Base-by-base conservation (phyloP, 129 eudicot species). In the Kitagawia praeruptora region DNA sequence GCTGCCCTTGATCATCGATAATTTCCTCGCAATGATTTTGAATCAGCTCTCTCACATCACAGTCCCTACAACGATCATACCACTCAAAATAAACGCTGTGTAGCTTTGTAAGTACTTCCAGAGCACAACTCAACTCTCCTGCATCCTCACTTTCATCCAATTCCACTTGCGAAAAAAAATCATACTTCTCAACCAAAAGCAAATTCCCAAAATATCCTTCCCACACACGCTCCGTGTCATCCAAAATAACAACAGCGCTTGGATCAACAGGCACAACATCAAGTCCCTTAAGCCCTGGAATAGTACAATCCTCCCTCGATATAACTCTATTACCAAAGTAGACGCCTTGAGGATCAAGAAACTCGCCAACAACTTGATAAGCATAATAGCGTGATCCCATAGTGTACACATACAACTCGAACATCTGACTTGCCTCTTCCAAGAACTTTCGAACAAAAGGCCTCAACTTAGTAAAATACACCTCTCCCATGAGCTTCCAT, bases 201-300 rank as follows among this genome's bases (percentile, higher is more conserved):
- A 63, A 63, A 63, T 63, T 63, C 9, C 14, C 31, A 1, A 1
- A 39, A 71, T 40, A 2, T 5, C 75, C 42, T 40, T 19, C 0
- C 75, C 75, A 71, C 66, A 86, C 92, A 44, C 78, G 40, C 74
- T 88, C 89, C 12, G 86, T 88, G 47, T 88, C 92, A 84, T 88
- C 89, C 76, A 88, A 83, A 75, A 88, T 78, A 48, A 88, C 5
- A 53, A 82, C 86, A 47, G 78, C 85, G 54, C 88, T 86, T 46
- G 82, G 86, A 46, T 80, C 51, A 8, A 86, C 89, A 72, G 85
- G 64, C 49, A 88, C 89, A 67, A 88, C 82, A 75, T 88, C 89
- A n/a, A 88, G 89, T 18, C 92, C 92, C 82, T 88, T 88, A 10
- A 80, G 88, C 58, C 71, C 69, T 77, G 70, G 78, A 61, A 58